Conservation (phyloP, 1,139 yeast genomes). For the Zygosaccharomyces sapae region DNA sequence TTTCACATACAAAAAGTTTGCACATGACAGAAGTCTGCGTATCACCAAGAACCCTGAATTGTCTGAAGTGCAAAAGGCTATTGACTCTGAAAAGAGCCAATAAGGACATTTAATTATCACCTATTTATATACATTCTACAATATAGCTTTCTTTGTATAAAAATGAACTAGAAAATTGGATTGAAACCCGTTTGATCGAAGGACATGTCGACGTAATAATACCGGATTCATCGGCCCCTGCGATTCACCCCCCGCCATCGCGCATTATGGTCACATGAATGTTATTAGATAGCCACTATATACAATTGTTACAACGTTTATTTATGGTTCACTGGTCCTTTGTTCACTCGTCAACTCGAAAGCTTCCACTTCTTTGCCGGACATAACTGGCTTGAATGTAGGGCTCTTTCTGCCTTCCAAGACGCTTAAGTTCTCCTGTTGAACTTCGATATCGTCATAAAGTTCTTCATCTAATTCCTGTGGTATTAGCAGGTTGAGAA, state of each 20-base stretch:
- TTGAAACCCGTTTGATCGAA: not conserved
- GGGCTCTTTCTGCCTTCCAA: slow-evolving; percentile 21
- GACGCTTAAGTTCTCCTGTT: slow-evolving; percentile 24
- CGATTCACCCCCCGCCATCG: not conserved
- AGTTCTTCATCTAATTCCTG: slow-evolving; percentile 59
- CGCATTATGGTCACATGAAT: not conserved
- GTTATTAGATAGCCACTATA: not conserved
- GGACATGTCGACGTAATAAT: not conserved
- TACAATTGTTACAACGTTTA: not conserved
- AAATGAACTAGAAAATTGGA: not conserved
- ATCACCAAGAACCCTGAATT: slow-evolving; percentile 56
- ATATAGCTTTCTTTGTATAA: not conserved
- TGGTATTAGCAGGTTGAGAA: slow-evolving; percentile 68
- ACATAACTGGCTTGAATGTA: slow-evolving; percentile 11
- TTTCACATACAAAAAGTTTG: slow-evolving; percentile 71
- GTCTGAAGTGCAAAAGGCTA: slow-evolving; percentile 50
- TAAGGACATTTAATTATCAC: slow-evolving; percentile 31
- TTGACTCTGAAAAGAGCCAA: slow-evolving; percentile 37
- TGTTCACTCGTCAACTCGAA: slow-evolving; percentile 3
- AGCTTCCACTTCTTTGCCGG: slow-evolving; percentile 19
- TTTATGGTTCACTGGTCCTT: slow-evolving; percentile 1
- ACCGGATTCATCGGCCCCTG: not conserved
- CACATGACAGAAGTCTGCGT: slow-evolving; percentile 63
- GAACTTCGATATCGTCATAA: slow-evolving; percentile 26
- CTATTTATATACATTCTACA: not conserved